These are phyloP conservation scores for Silene vulgaris DNA, from an alignment of 179 eudicot species.

Conservation along the genomic window DNA sequence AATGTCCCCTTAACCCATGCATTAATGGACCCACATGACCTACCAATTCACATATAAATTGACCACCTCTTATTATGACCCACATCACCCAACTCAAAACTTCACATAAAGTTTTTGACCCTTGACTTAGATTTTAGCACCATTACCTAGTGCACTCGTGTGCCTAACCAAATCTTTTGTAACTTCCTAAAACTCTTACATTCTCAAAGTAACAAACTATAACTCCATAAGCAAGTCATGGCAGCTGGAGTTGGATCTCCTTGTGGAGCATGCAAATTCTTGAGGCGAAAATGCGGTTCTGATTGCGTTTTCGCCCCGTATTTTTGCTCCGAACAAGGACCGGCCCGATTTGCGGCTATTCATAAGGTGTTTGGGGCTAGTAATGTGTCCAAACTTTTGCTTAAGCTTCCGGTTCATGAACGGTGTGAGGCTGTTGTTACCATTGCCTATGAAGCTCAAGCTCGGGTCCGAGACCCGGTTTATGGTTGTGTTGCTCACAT, in stretches of 20 bases:
- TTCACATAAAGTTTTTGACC: conserved; percentile 14
- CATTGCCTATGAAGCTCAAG: conserved; percentile 95
- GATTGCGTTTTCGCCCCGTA: conserved; percentile 88
- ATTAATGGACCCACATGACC: conserved; percentile 45
- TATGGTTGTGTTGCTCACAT: conserved; percentile 91
- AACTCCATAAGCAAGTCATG: too few relatives aligned
- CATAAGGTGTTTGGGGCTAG: conserved; percentile 98
- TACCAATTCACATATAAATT: conserved; percentile 23
- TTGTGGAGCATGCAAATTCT: conserved; percentile 94
- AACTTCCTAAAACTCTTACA: not conserved
- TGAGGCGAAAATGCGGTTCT: conserved; percentile 70
- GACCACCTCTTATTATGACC: conserved; percentile 21
- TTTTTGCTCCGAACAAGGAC: conserved; percentile 82
- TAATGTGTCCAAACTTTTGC: conserved; percentile 67
- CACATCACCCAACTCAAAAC: conserved; percentile 23
- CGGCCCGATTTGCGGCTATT: conserved; percentile 76
- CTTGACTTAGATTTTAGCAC: conserved; percentile 31
- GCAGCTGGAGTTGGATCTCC: conserved; percentile 71
- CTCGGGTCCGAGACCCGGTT: conserved; percentile 78
- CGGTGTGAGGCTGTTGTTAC: conserved; percentile 90
- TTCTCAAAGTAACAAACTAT: too few relatives aligned
- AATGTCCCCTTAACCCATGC: conserved; percentile 61
- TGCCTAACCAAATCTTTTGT: conserved; percentile 25
- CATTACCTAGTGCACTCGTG: conserved; percentile 81
- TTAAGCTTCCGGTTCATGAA: conserved; percentile 60